A percentile compares a stretch with the other conserved stretches of the same genome.
phyloP scores from a whole-genome alignment of 1,284 basidiomycete species.

The Trichosporon sp. region DNA sequence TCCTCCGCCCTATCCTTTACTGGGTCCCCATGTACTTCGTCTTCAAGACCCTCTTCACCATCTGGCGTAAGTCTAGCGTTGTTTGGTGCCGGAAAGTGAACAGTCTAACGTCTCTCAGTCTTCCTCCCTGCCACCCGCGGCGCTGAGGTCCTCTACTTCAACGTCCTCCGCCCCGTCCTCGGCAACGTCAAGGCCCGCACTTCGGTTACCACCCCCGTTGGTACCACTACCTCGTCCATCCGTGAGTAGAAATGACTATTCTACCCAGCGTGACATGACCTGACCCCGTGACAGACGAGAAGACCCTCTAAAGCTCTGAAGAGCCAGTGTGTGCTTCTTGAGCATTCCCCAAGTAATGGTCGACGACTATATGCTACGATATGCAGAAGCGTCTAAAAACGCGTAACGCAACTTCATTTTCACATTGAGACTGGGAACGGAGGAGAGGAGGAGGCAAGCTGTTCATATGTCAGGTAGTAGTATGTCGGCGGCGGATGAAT shows the following conservation, averaged over 20 bases:
- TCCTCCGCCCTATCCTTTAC: constrained; percentile 47
- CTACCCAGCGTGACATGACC: neutral
- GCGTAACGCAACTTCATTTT: neutral
- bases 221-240: neutral
- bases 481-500: constrained; percentile 1
- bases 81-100: constrained; percentile 10
- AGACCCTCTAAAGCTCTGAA: constrained; percentile 13
- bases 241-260: neutral
- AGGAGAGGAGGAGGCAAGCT: constrained; percentile 2
- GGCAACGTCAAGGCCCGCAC: constrained; percentile 41
- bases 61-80: constrained; percentile 57
- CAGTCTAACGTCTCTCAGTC: constrained; percentile 22
- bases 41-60: constrained; percentile 79
- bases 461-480: constrained; percentile 1
- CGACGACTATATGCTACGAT: constrained; percentile 7
- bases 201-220: neutral
- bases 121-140: constrained; percentile 57
- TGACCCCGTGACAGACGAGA: constrained; percentile 13
- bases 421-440: neutral
- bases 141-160: constrained; percentile 65
- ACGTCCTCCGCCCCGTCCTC: constrained; percentile 65
- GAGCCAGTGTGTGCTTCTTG: neutral
- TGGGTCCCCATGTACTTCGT: constrained; percentile 68
- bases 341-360: neutral
- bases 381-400: neutral